phyloP scores from a whole-genome alignment of 306 rosid genomes.

The Glycine soja region DNA sequence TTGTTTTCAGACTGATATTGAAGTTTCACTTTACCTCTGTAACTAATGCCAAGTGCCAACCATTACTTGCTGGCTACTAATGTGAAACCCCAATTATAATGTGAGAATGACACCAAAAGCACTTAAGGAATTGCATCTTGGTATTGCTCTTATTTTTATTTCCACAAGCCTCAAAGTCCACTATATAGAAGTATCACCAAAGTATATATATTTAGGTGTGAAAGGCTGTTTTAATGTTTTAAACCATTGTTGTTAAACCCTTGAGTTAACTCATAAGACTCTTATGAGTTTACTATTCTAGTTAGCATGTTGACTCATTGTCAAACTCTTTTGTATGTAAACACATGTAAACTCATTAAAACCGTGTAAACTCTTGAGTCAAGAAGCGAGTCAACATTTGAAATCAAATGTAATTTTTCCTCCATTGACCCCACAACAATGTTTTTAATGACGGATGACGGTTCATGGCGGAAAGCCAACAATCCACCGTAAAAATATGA shows the following conservation, averaged over 20 bases:
- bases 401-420: neutral
- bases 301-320: neutral
- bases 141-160: neutral
- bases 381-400: neutral
- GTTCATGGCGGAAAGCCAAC: no score
- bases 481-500: no score
- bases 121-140: neutral
- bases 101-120: neutral
- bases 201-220: neutral
- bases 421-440: neutral
- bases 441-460: no score
- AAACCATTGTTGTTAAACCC: neutral
- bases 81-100: neutral
- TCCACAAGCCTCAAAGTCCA: neutral
- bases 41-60: neutral
- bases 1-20: neutral
- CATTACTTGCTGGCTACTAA: neutral
- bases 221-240: constrained; percentile 17
- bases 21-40: neutral
- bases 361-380: neutral
- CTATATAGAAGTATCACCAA: constrained; percentile 7
- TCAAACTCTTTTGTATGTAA: neutral
- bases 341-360: neutral
- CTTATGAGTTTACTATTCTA: neutral
- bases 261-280: neutral